Evolutionary conservation across 306 rosid species (phyloP).

Genomic region (Glycine latifolia): DNA sequence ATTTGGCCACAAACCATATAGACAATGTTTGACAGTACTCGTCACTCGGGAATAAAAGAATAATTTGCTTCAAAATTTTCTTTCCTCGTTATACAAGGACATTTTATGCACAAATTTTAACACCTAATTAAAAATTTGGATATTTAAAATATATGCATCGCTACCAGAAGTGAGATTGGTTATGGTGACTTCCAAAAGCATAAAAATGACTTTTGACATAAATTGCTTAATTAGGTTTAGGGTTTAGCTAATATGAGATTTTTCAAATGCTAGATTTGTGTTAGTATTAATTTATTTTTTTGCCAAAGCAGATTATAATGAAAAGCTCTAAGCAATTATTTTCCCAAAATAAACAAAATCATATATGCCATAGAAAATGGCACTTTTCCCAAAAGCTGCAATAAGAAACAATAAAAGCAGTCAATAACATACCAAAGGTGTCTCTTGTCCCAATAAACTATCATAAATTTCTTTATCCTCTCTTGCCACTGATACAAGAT

Average conservation of each 20-base stretch:
- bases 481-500: conserved; percentile 65
- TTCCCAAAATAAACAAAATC: not conserved
- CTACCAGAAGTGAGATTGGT: conserved; percentile 25
- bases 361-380: conserved; percentile 10
- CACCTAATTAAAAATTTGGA: not conserved
- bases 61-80: not conserved
- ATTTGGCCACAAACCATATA: conserved; percentile 22
- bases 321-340: not conserved
- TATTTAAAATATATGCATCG: not conserved
- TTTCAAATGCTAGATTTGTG: conserved; percentile 19
- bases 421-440: conserved; percentile 80
- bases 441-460: conserved; percentile 74
- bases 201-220: conserved; percentile 21
- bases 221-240: conserved; percentile 14
- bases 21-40: conserved; percentile 14
- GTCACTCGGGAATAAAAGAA: not conserved
- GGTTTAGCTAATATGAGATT: conserved; percentile 14
- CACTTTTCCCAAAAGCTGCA: conserved; percentile 38
- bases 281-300: not conserved
- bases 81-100: conserved; percentile 17
- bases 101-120: conserved; percentile 14
- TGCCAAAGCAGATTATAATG: not conserved
- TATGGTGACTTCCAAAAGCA: conserved; percentile 35
- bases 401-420: conserved; percentile 30
- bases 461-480: conserved; percentile 70